Conservation (phyloP, 2,329 filamentous ascomycete genomes). For the Fusarium anthophilum region DNA sequence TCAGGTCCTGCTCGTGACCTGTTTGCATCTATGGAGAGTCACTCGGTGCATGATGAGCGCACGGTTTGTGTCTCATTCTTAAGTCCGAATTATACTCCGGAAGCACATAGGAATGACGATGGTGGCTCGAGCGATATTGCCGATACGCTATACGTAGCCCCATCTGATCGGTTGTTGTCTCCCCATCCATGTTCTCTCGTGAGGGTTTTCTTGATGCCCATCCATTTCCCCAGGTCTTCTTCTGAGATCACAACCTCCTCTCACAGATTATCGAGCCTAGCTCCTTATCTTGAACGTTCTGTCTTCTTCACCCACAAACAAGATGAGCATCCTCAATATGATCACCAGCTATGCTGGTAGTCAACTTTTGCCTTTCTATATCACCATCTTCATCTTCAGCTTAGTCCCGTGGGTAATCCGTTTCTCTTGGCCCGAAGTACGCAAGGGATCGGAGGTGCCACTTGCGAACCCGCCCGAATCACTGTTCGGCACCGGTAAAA, state of each 20-base stretch:
- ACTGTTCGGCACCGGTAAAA: neutral
- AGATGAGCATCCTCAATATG: neutral
- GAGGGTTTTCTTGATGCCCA: neutral
- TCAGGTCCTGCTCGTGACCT: neutral
- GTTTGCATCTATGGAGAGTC: accelerated
- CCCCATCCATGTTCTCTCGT: accelerated
- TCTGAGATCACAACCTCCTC: no score
- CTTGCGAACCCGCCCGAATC: neutral
- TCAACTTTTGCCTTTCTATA: neutral
- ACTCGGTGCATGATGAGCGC: accelerated
- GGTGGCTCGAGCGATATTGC: accelerated
- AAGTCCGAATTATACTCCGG: neutral
- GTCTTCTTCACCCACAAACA: neutral
- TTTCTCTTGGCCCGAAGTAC: neutral
- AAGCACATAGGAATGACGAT: neutral
- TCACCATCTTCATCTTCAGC: neutral
- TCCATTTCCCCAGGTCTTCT: neutral
- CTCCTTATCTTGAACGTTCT: accelerated
- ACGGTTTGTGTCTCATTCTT: accelerated
- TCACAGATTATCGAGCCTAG: accelerated
- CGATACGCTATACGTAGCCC: neutral
- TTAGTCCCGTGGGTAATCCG: neutral
- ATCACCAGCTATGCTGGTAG: neutral
- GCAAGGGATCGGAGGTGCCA: neutral
- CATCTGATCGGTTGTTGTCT: accelerated